These are phyloP conservation scores for Pseudogymnoascus sp. DNA, from an alignment of 2,329 filamentous ascomycete species.

Conservation along the genomic window DNA sequence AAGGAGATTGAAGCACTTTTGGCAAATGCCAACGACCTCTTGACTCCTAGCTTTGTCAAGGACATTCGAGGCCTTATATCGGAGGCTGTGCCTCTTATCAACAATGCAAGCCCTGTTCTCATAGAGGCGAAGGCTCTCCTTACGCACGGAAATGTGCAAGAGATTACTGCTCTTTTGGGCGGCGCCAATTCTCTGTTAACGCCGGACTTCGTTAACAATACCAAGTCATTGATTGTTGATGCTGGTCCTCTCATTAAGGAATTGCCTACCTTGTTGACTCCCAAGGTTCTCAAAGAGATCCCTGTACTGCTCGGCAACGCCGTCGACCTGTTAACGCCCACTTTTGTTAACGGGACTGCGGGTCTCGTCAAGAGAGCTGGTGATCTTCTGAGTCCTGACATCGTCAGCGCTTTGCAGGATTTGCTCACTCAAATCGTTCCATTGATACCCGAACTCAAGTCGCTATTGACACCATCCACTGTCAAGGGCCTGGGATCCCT, in stretches of 20 bases:
- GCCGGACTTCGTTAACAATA: slow-evolving; percentile 5
- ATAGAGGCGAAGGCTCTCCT: neutral
- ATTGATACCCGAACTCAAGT: neutral
- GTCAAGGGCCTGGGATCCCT: slow-evolving; percentile 29
- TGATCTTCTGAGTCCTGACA: neutral
- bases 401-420: neutral
- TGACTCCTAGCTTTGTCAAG: slow-evolving; percentile 8
- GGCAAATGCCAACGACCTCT: slow-evolving; percentile 15
- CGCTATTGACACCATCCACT: neutral
- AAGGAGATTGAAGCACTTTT: neutral
- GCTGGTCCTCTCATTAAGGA: neutral
- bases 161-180: neutral
- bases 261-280: neutral
- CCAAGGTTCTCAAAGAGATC: slow-evolving; percentile 23
- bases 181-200: slow-evolving; percentile 8
- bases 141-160: neutral
- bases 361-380: neutral
- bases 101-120: slow-evolving; percentile 10
- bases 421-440: neutral
- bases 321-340: slow-evolving; percentile 28
- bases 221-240: neutral
- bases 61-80: slow-evolving; percentile 18
- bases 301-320: slow-evolving; percentile 32
- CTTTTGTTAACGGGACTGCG: slow-evolving; percentile 5
- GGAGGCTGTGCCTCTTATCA: slow-evolving; percentile 27